Evolutionary conservation across 345 rosid genomes (phyloP).

Genomic region (Salix exigua): DNA sequence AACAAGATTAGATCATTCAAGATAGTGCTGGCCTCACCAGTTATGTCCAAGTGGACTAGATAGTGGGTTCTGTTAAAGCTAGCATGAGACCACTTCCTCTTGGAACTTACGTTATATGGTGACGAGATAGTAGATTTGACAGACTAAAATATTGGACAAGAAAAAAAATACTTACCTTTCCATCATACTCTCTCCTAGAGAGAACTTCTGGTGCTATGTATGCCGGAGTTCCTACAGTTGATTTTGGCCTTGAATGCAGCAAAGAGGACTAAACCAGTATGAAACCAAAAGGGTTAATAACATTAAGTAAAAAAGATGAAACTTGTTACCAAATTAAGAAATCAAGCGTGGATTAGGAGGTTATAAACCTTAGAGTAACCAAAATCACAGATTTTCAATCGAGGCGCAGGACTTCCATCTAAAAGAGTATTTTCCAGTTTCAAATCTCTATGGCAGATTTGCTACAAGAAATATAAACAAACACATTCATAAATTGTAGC

Average conservation of each 20-base stretch:
- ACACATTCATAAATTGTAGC: neutral
- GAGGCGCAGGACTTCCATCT: constrained; percentile 91
- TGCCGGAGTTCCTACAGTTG: constrained; percentile 93
- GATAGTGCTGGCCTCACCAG: neutral
- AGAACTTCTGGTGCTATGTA: constrained; percentile 93
- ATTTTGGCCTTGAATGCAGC: constrained; percentile 88
- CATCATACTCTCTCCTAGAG: constrained; percentile 76
- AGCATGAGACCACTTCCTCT: neutral
- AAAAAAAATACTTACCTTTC: constrained; percentile 44
- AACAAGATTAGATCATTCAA: neutral
- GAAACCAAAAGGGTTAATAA: neutral
- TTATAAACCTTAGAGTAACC: constrained; percentile 80
- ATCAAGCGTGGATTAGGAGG: neutral
- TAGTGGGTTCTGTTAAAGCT: neutral
- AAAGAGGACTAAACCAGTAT: constrained; percentile 53
- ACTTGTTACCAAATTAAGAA: neutral
- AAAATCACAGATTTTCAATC: constrained; percentile 86
- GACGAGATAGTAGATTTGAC: neutral
- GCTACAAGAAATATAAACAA: constrained; percentile 30
- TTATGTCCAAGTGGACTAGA: neutral
- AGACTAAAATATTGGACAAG: neutral
- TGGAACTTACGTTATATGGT: neutral
- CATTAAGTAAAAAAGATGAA: constrained; percentile 4
- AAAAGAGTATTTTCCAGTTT: constrained; percentile 89
- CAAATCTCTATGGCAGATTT: constrained; percentile 94